Evolutionary conservation across 768 basidiomycete species (phyloP), one percentile per base, ranked within the genome.

Genomic region (Candolleomyces eurysporus): DNA sequence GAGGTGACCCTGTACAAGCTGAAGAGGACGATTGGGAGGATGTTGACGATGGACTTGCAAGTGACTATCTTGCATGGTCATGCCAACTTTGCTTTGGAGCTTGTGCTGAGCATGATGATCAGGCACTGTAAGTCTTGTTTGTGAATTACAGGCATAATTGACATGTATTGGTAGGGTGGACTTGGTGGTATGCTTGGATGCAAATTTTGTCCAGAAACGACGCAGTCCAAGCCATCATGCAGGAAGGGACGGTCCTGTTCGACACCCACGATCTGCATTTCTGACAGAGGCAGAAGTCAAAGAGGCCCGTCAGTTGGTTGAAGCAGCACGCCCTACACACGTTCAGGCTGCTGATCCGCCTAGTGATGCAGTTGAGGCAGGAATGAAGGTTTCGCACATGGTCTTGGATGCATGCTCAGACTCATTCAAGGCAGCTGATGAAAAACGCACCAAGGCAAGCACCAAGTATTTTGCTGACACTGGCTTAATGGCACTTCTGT

Each of bases 121-220:
- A 42, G 42, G 67, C 64, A 6, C 17, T 45, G 60, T 63, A 30
- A n/a, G 11, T 53, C 26, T 40, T 26, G 39, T 51, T 63, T 59
- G 14, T 46, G 19, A 40, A 53, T 36, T 52, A 17, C 51, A 5
- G 17, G 53, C 26, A 43, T 10, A 49, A 16, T 30, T 26, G 19
- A 42, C 57, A 51, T 48, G 30, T 19, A 55, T 52, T 43, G 58
- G 2, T 36, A 70, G 70, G 10, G 56, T 61, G 45, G 70, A 75
- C 64, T 57, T 67, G 11, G 64, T 74, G 32, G 69, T 74, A 4
- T 75, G 72, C 51, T n/a, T 72, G 13, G 75, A 77, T 63, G 70
- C 67, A 0, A 73, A 71, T 61, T 76, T 78, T 50, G 73, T 67
- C 22, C 75, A 78, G 56, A 75, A 76, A 57, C 66, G 64, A 2